Evolutionary conservation across 805 yeast genomes (phyloP), one percentile per base, ranked within the genome.

Genomic region (Wickerhamomyces rabaulensis): DNA sequence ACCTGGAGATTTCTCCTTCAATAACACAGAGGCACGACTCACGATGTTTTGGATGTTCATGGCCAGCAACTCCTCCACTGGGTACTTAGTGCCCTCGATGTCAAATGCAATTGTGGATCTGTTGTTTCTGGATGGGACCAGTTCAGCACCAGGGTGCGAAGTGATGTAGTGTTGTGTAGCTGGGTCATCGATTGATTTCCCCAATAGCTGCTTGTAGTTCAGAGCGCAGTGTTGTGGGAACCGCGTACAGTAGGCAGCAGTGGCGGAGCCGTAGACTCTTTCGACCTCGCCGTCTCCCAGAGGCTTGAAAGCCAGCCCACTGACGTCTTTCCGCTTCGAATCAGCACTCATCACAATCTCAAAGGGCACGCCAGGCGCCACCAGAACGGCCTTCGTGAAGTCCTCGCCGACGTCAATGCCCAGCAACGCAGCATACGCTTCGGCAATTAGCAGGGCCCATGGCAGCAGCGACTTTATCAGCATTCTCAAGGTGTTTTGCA

Each of bases 331-430:
- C 48, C 99, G 75, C 66, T 90, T 88, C 3, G 96, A 84, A 58
- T 94, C 98, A 22, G 88, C 84, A 4, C 97, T 88, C 51, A 94
- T 70, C 13, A 94, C 84, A 37, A 94, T 76, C 59, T 94, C 98
- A 61, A 91, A 82, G 15, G 90, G 85, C 19, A 89, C 81, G 12
- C 90, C 88, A 0, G 97, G 97, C 0, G 97, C 96, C 37, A 94
- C 86, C 40, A 94, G 71, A 42, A 84, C 87, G 2, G 96, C 89
- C 63, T 94, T 94, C 21, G 90, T 79, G 70, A 73, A 86, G 58
- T 90, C 92, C 46, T 87, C 84, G 44, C 99, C 99, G 60, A 76
- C 82, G 63, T 94, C 99, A 36, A 94, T 71, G 20, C 97, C 98
- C 42, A 94, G 69, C 9, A 94, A 76, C 2, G 97, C 92, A 10